Evolutionary conservation across 768 basidiomycete species (phyloP).

Genomic region (Boletus subcaerulescens): DNA sequence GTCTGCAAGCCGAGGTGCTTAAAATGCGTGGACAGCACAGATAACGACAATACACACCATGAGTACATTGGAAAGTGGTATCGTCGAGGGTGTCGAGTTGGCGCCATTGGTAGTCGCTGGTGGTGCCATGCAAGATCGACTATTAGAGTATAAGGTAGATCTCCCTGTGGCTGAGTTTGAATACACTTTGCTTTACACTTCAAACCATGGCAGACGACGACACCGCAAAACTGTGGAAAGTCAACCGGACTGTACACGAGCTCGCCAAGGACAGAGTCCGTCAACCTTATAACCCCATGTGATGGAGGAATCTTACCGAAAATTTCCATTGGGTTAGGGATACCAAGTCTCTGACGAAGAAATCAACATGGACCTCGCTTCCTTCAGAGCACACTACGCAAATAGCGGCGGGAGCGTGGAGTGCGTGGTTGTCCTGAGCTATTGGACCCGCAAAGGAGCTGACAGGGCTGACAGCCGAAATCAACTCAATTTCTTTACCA

Average conservation of each 20-base stretch:
- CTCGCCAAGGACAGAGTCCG: conserved; percentile 89
- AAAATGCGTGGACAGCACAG: not conserved
- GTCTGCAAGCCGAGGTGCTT: conserved; percentile 38
- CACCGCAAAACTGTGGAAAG: conserved; percentile 89
- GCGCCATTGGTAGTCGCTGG: conserved; percentile 35
- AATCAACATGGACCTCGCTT: conserved; percentile 80
- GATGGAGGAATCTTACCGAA: conserved; percentile 16
- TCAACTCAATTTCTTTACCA: conserved; percentile 88
- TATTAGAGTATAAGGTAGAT: not conserved
- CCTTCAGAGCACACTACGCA: conserved; percentile 73
- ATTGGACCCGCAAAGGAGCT: conserved; percentile 6
- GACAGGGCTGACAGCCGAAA: conserved; percentile 57
- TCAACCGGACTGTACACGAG: conserved; percentile 95
- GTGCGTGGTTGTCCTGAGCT: conserved; percentile 47
- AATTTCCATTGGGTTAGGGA: conserved; percentile 50
- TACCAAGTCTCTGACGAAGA: conserved; percentile 94
- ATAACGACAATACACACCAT: conserved; percentile 41
- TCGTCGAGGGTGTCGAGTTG: conserved; percentile 30
- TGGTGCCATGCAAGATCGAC: conserved; percentile 38
- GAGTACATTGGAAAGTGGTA: conserved; percentile 45
- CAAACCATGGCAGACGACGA: conserved; percentile 72
- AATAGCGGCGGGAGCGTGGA: conserved; percentile 76
- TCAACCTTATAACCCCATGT: conserved; percentile 11
- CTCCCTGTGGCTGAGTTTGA: conserved; percentile 52
- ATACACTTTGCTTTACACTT: conserved; percentile 30